These are phyloP conservation scores for Sonneratia caseolaris DNA, from an alignment of 345 rosid species.

Conservation along the genomic window DNA sequence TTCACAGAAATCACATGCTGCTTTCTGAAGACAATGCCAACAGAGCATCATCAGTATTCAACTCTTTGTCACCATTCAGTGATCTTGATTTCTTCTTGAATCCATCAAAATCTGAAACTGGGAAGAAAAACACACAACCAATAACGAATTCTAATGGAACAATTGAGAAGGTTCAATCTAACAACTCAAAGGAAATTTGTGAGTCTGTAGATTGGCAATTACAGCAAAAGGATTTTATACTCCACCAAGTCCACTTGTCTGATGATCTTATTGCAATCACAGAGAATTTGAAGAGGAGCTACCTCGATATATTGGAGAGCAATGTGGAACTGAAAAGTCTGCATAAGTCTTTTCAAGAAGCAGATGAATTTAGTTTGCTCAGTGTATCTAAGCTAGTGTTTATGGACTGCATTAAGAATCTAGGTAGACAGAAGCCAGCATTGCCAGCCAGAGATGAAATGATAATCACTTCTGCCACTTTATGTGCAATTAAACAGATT, in stretches of 20 bases:
- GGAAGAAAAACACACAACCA: conserved; percentile 25
- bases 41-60: conserved; percentile 41
- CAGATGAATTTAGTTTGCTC: conserved; percentile 30
- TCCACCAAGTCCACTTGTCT: conserved; percentile 34
- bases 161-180: conserved; percentile 22
- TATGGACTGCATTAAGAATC: conserved; percentile 35
- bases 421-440: conserved; percentile 18
- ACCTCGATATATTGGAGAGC: conserved; percentile 36
- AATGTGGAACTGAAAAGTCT: conserved; percentile 25
- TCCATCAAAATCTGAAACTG: conserved; percentile 41
- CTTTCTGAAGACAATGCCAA: conserved; percentile 26
- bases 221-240: conserved; percentile 25
- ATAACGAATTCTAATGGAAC: conserved; percentile 17
- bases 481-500: conserved; percentile 49
- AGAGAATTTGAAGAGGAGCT: conserved; percentile 35
- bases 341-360: conserved; percentile 18
- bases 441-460: conserved; percentile 22
- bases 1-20: conserved; percentile 21
- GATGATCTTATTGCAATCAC: conserved; percentile 31
- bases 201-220: conserved; percentile 16
- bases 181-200: conserved; percentile 17
- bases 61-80: conserved; percentile 60
- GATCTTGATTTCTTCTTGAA: conserved; percentile 88
- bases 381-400: conserved; percentile 43
- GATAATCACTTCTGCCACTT: conserved; percentile 30